Evolutionary conservation across 805 yeast species (phyloP), one percentile per base, ranked within the genome.

Genomic region (Spathaspora passalidarum): DNA sequence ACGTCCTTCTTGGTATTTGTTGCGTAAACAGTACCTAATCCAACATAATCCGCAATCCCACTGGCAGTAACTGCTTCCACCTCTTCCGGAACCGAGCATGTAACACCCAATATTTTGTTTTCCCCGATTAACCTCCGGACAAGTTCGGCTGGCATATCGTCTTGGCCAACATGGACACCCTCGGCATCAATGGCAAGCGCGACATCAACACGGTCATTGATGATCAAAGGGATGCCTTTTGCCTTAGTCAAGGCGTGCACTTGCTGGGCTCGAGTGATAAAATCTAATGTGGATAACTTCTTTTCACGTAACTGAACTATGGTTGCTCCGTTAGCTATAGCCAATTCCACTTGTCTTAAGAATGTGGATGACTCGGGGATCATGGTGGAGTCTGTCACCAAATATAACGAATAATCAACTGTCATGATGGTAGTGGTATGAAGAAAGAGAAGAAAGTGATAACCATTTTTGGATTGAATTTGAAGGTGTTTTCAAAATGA

Each of bases 131-230:
- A 57, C 54, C 69, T 57, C 32, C 97, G 65, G 1, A 80, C 94
- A 32, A 74, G 54, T 1, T 56, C 56, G 1, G 80, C 80, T 9
- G 78, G 76, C 88, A 90, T 87, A 59, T 90, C 97, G 44, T 84
- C 90, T 62, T 90, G 97, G 0, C 97, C 97, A 17, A 90, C 88
- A 67, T 90, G 97, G 7, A 91, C 84, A 29, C 96, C 96, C 51
- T 88, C 96, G 2, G 96, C 96, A 54, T 79, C 94, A 46, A 88
- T 74, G 0, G 97, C 97, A 38, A 91, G 66, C 0, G 96, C 97
- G 10, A 91, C 88, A 59, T 90, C 97, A 2, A 88, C 76, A 43
- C 97, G 69, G 57, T 90, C 97, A 54, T 90, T 88, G 57, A 90
- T 89, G 26, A 90, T 79, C 52, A 90, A 69, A 0, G 97, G 97